Percentiles rank a stretch among this genome's conserved stretches.
These are phyloP conservation scores for Cytospora chrysosperma DNA, from an alignment of 2,329 filamentous ascomycete species.

Conservation along the genomic window DNA sequence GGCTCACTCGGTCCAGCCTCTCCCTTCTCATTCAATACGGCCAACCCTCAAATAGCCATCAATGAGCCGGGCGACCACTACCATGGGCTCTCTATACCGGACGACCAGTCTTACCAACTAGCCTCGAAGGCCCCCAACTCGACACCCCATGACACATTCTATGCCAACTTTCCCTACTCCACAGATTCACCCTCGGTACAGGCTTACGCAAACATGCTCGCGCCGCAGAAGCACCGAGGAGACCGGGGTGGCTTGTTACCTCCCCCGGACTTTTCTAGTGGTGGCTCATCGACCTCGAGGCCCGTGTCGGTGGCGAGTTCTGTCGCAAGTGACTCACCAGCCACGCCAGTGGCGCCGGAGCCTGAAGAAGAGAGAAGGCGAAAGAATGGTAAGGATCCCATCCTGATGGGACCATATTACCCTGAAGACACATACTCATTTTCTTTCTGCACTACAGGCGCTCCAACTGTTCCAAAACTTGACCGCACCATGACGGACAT, in stretches of 20 bases:
- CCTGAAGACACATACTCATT: constrained; percentile 62
- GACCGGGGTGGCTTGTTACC: constrained; percentile 44
- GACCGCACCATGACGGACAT: constrained; percentile 84
- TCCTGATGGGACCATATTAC: constrained; percentile 23
- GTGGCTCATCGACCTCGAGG: constrained; percentile 43
- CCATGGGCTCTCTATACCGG: constrained; percentile 42
- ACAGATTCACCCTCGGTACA: constrained; percentile 38
- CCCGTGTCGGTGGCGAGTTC: constrained; percentile 59
- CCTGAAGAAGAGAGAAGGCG: constrained; percentile 48
- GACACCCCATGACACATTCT: constrained; percentile 37
- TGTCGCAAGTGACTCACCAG: constrained; percentile 57
- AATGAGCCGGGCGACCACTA: constrained; percentile 50
- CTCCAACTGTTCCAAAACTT: constrained; percentile 67
- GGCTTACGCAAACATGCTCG: constrained; percentile 41
- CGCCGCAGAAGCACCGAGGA: constrained; percentile 39
- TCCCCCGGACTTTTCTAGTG: constrained; percentile 45
- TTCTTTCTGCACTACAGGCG: constrained; percentile 52
- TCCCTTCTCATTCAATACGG: constrained; percentile 54
- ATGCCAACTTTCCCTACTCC: constrained; percentile 44
- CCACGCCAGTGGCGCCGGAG: constrained; percentile 53
- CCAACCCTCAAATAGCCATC: constrained; percentile 59
- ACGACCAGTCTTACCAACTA: constrained; percentile 48
- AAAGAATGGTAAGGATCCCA: constrained; percentile 52
- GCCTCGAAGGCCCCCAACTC: constrained; percentile 39
- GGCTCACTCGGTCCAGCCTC: constrained; percentile 61